Percentiles rank a stretch among this genome's conserved stretches.
Conservation (phyloP, 2,329 filamentous ascomycete genomes). For the Scytalidium lignicola region DNA sequence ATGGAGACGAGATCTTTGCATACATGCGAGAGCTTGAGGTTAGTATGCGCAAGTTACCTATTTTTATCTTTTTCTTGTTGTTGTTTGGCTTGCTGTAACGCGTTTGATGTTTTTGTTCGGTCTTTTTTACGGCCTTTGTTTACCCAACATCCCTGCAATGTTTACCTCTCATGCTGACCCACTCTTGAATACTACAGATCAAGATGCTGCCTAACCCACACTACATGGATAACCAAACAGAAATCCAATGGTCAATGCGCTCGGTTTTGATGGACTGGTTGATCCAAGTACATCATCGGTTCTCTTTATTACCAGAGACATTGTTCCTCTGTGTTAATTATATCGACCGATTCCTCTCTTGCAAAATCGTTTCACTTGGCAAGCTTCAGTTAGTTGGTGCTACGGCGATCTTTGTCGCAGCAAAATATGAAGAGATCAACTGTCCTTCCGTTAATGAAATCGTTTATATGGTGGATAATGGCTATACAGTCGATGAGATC, state of each 20-base stretch:
- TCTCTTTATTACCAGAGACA: slow-evolving; percentile 87
- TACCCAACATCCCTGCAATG: slow-evolving; percentile 5
- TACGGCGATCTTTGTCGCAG: slow-evolving; percentile 90
- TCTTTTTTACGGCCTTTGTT: slow-evolving; percentile 14
- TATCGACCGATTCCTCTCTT: slow-evolving; percentile 91
- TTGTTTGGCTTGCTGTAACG: slow-evolving; percentile 1
- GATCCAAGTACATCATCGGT: slow-evolving; percentile 90
- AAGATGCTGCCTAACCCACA: slow-evolving; percentile 81
- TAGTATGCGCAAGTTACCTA: slow-evolving; percentile 24
- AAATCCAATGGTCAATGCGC: slow-evolving; percentile 99
- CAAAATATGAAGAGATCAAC: slow-evolving; percentile 99
- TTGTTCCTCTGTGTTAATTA: slow-evolving; percentile 94
- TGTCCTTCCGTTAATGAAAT: slow-evolving; percentile 93
- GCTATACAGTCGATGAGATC: slow-evolving; percentile 86
- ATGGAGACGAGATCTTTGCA: slow-evolving; percentile 89
- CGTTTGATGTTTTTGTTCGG: slow-evolving; percentile 6
- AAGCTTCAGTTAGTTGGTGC: slow-evolving; percentile 96
- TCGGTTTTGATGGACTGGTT: slow-evolving; percentile 97
- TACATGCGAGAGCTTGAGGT: slow-evolving; percentile 92
- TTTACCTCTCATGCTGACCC: slow-evolving; percentile 21
- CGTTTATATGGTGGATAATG: slow-evolving; percentile 95
- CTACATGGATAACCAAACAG: slow-evolving; percentile 97
- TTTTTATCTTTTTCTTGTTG: slow-evolving; percentile 1
- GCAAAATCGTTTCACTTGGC: slow-evolving; percentile 89
- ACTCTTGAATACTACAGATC: slow-evolving; percentile 41